Evolutionary conservation across 345 rosid species (phyloP), one percentile per base, ranked within the genome.

Genomic region (Orychophragmus violaceus): DNA sequence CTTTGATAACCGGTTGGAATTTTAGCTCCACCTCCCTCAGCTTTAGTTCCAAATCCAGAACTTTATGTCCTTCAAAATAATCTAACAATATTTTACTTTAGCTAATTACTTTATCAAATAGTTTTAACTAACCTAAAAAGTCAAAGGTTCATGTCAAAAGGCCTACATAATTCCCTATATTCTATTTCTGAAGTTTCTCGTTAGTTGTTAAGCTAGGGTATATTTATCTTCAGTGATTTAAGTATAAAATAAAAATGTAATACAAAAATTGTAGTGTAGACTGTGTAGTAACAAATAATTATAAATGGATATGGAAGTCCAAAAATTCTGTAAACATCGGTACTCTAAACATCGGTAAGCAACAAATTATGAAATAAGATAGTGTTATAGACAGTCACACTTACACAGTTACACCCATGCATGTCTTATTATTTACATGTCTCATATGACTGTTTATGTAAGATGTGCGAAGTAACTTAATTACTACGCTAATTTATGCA

Each of bases 401-500:
- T 12, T 49, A n/a, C 57, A n/a, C n/a, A n/a, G n/a, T n/a, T n/a
- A n/a, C n/a, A n/a, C n/a, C n/a, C n/a, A 41, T 49, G 28, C 4
- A 29, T 22, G 37, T 58, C 66, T 64, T 39, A 7, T 22, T 50
- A 32, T 24, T 6, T 51, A 51, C 32, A 51, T 52, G 11, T 45
- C 25, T 3, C 17, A 58, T 17, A 41, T 11, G 45, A 14, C 4
- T 69, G 13, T 49, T 42, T 61, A 21, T 16, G 14, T 45, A 45
- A 12, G 16, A 54, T 19, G 6, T 61, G 41, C 25, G 28, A 64
- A 48, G 54, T 64, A 28, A 36, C 60, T 35, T 66, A 51, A 32
- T 14, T 18, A 54, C 13, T 61, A 62, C 77, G 59, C 74, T 61
- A 74, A 45, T 74, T 62, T 74, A 62, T 67, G 77, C 77, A 74